Conservation (phyloP, 2,329 filamentous ascomycete genomes). For the Verticillium nonalfalfae region DNA sequence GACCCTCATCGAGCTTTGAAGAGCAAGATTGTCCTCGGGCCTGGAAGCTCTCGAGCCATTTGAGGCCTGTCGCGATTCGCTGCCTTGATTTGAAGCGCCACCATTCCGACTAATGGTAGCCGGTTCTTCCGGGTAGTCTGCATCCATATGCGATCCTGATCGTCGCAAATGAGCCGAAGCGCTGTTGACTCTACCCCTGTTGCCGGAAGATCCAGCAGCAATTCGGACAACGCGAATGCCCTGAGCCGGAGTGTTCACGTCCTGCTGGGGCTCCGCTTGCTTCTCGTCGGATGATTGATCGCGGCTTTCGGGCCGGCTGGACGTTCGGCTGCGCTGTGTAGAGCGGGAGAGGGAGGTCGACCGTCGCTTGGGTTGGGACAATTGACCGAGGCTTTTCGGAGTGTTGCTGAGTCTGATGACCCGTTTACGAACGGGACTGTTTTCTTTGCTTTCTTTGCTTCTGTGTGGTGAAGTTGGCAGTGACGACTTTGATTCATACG, state of each 20-base stretch:
- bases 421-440: slow-evolving; percentile 48
- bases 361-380: slow-evolving; percentile 34
- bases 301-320: slow-evolving; percentile 31
- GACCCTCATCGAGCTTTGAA: slow-evolving; percentile 69
- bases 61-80: slow-evolving; percentile 45
- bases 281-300: slow-evolving; percentile 35
- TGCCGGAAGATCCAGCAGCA: slow-evolving; percentile 43
- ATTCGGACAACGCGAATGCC: slow-evolving; percentile 49
- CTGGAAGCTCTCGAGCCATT: slow-evolving; percentile 39
- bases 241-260: slow-evolving; percentile 49
- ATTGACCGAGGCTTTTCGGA: slow-evolving; percentile 35
- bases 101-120: slow-evolving; percentile 43
- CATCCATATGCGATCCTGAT: slow-evolving; percentile 34
- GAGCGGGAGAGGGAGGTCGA: slow-evolving; percentile 43
- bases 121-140: slow-evolving; percentile 40
- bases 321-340: slow-evolving; percentile 20
- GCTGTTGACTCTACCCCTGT: slow-evolving; percentile 24
- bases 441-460: slow-evolving; percentile 43
- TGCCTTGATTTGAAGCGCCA: slow-evolving; percentile 40
- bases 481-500: slow-evolving; percentile 27
- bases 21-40: slow-evolving; percentile 56
- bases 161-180: slow-evolving; percentile 29
- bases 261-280: slow-evolving; percentile 20
- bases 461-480: slow-evolving; percentile 35
- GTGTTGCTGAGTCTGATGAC: slow-evolving; percentile 51